Conservation (phyloP, 2,329 filamentous ascomycete species). For the Curvularia verruculosa region DNA sequence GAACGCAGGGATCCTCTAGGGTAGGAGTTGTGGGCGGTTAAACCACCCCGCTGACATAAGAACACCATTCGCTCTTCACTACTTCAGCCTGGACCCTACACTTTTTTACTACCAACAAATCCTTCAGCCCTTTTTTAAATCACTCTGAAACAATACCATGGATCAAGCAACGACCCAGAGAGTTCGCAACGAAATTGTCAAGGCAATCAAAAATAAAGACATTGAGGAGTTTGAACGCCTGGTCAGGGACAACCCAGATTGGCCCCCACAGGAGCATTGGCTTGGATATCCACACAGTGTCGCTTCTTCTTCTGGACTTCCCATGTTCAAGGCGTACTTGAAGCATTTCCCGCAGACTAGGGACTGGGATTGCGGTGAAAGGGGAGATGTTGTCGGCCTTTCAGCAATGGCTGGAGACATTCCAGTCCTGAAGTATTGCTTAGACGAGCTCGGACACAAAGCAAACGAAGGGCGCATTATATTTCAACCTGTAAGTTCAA, state of each 20-base stretch:
- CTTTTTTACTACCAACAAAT: not conserved
- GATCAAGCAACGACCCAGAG: not conserved
- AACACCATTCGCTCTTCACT: not conserved
- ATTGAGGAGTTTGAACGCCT: not conserved
- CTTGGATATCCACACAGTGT: not conserved
- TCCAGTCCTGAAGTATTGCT: not conserved
- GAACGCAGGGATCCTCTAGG: not conserved
- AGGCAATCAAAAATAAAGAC: not conserved
- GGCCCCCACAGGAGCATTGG: conserved; percentile 1
- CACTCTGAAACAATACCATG: not conserved
- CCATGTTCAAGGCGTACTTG: conserved; percentile 1
- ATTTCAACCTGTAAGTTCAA: not conserved
- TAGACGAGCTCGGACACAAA: conserved; percentile 1
- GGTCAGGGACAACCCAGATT: not conserved
- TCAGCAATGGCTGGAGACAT: not conserved
- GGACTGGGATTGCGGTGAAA: not conserved
- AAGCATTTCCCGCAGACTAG: conserved; percentile 1
- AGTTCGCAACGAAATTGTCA: not conserved
- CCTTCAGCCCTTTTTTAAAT: not conserved
- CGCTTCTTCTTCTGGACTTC: not conserved
- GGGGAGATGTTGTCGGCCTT: not conserved
- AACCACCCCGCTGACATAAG: conserved; percentile 1
- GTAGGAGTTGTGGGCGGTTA: not conserved
- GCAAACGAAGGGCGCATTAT: not conserved
- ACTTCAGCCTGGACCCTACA: not conserved